Base-by-base conservation (phyloP, 2,329 filamentous ascomycete genomes). In the Arthrobotrys megalospora region DNA sequence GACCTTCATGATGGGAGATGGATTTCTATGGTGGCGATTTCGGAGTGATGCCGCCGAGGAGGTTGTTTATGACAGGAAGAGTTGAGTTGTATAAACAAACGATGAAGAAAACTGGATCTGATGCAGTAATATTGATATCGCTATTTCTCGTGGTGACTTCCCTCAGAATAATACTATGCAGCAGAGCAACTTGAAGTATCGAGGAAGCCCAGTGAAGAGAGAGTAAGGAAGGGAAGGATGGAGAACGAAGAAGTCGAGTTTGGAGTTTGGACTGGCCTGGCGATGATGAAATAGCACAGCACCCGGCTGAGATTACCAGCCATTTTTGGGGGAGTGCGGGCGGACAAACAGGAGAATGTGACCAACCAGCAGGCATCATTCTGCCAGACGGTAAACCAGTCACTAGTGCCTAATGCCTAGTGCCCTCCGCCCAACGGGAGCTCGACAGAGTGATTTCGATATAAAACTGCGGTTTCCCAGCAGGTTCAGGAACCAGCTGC, bases 291-390 rank as follows among this genome's bases (percentile, higher is more conserved):
- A 62, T 70, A 65, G 65, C 45, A 63, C 48, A 41, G 63, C 48
- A 53, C 62, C 60, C 43, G 34, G 55, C 38, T 36, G 34, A 69
- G 48, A 50, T 47, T 43, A 63, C 71, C 71, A 76, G 71, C 71
- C 71, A 68, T 76, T 66, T 60, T 21, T 53, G 19, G 24, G n/a
- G 21, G 48, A 32, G n/a, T 32, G 24, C 45, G 34, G 52, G 63
- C 48, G n/a, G 32, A 32, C 38, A 47, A 41, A 36, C 38, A 34
- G 43, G 72, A 58, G 36, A 77, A 77, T 77, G 73, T 77, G 73
- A 77, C 73, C 73, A 77, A 69, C 73, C 41, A 52, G 38, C 73
- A 70, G 60, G 72, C 63, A 75, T 68, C 53, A 21, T 32, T 50
- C 19, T 8, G 50, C 24, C 24, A 28, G 24, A 28, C 24, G 24